Evolutionary conservation across 495 filamentous ascomycete species (phyloP), one percentile per base, ranked within the genome.

Genomic region (Peziza echinospora): DNA sequence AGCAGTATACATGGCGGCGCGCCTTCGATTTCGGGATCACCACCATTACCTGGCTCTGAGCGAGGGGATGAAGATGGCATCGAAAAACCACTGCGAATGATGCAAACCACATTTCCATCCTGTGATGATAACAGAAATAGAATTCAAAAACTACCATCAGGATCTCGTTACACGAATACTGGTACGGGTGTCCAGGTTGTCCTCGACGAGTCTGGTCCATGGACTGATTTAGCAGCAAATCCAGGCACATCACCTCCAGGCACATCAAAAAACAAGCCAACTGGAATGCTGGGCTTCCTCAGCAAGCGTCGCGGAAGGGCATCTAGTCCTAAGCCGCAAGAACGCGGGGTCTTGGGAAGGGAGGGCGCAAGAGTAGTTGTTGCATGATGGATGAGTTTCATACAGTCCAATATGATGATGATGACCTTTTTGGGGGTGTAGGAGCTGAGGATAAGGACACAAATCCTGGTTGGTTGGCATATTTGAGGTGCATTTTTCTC

Each of bases 281-380:
- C 73, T 25, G 84, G 85, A 30, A 85, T 96, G 73, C 74, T 97
- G 41, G 82, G 84, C 2, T 89, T 97, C 60, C 67, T 94, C 47
- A 77, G 69, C 28, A 69, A 86, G 48, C 91, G 89, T 67, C 93
- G 82, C 67, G 85, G 85, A 5, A 70, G 89, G 34, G 84, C 84
- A 43, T 73, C 80, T 57, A 93, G 86, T 58, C 89, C 89, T 7
- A 93, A 93, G 63, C 86, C 86, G 39, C 84, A 83, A 60, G 89
- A 97, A 59, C 69, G 82, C 16, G 89, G 89, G 43, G 86, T 97
- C 41, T 59, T 97, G 50, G 91, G 89, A 46, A 93, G 93, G 57
- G 89, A 97, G 58, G 89, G 89, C 5, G 85, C 89, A 17, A 71
- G 89, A 55, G 77, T 84, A 24, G 67, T 84, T 28, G 71, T 83